Evolutionary conservation across 352 stramenopile species (phyloP).

Genomic region (Globisporangium solare): DNA sequence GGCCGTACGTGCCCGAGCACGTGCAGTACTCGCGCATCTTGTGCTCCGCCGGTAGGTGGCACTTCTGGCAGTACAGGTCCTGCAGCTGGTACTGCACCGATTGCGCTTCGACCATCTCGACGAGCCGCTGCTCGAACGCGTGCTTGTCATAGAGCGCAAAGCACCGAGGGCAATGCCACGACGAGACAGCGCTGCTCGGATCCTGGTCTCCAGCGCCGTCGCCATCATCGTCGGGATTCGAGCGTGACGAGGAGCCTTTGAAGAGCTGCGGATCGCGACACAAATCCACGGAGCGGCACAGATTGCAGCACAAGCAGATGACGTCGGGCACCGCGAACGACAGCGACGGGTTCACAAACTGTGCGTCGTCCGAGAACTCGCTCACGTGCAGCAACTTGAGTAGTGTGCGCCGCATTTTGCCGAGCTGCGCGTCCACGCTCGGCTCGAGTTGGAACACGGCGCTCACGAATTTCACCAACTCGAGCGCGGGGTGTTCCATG

Average conservation of each 20-base stretch:
- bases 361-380: slow-evolving; percentile 72
- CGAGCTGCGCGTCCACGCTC: slow-evolving; percentile 87
- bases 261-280: slow-evolving; percentile 92
- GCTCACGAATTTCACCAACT: slow-evolving; percentile 96
- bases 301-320: slow-evolving; percentile 95
- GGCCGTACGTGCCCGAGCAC: slow-evolving; percentile 67
- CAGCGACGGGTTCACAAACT: slow-evolving; percentile 93
- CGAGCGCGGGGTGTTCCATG: slow-evolving; percentile 89
- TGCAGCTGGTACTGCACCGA: slow-evolving; percentile 93
- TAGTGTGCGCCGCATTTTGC: slow-evolving; percentile 89
- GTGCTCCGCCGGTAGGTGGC: slow-evolving; percentile 61
- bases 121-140: slow-evolving; percentile 88
- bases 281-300: slow-evolving; percentile 95
- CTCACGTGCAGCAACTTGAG: slow-evolving; percentile 78
- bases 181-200: slow-evolving; percentile 5
- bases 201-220: slow-evolving; percentile 24
- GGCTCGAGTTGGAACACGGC: slow-evolving; percentile 92
- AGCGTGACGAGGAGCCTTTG: slow-evolving; percentile 45
- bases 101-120: slow-evolving; percentile 85
- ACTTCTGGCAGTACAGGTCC: slow-evolving; percentile 83
- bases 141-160: slow-evolving; percentile 87
- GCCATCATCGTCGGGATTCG: slow-evolving; percentile 20
- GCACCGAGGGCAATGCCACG: slow-evolving; percentile 93
- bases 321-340: slow-evolving; percentile 96
- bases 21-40: slow-evolving; percentile 77